phyloP scores from a whole-genome alignment of 2,329 filamentous ascomycete genomes.

The Ophiocordyceps camponoti-saundersi region DNA sequence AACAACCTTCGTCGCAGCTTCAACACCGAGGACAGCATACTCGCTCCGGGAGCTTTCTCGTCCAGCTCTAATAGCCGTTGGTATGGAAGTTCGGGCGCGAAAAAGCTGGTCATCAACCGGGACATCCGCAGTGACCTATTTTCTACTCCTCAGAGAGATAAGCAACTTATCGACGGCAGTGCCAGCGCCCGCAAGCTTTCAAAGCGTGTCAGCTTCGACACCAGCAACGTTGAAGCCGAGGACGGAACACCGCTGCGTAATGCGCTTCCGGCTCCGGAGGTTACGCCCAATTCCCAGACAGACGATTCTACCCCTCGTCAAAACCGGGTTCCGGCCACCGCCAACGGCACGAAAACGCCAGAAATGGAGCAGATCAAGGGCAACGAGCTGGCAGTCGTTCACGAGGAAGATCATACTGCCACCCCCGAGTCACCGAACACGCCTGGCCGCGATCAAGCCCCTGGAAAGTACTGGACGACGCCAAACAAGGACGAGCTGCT shows the following conservation, averaged over 20 bases:
- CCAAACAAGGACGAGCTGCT: constrained; percentile 60
- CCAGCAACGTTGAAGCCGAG: constrained; percentile 28
- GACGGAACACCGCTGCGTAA: constrained; percentile 16
- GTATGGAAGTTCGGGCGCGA: constrained; percentile 55
- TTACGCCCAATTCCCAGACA: constrained; percentile 10
- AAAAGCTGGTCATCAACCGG: constrained; percentile 85
- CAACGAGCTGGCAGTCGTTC: constrained; percentile 64
- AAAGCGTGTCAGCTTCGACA: constrained; percentile 89
- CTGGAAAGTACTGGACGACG: constrained; percentile 75
- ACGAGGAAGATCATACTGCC: constrained; percentile 41
- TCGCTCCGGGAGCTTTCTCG: constrained; percentile 73
- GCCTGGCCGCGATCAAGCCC: constrained; percentile 25
- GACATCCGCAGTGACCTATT: constrained; percentile 62
- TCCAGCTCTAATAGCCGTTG: constrained; percentile 45
- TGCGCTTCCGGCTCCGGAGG: constrained; percentile 17
- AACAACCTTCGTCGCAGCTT: constrained; percentile 73
- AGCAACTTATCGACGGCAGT: constrained; percentile 19
- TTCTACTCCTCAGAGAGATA: constrained; percentile 39
- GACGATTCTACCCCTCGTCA: constrained; percentile 27
- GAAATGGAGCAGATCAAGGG: constrained; percentile 59
- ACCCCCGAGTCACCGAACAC: constrained; percentile 10
- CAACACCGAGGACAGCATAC: constrained; percentile 68
- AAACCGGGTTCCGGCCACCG: constrained; percentile 29
- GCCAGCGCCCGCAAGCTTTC: constrained; percentile 39
- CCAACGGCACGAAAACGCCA: constrained; percentile 21